phyloP scores from a whole-genome alignment of 169 alveolate genomes.

The Plasmodium fragile region DNA sequence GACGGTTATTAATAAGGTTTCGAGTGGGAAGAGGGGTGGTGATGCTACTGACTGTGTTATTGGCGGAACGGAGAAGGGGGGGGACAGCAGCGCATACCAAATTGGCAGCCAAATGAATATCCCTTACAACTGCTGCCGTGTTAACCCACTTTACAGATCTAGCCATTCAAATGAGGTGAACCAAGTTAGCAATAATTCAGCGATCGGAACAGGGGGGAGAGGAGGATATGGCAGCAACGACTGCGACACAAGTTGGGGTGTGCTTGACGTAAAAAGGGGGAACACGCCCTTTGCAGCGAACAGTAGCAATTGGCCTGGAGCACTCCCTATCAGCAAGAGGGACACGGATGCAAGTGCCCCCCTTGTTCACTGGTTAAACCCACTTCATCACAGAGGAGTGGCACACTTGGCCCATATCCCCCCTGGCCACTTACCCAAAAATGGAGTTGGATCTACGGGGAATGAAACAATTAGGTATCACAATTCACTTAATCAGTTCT shows the following conservation, averaged over 20 bases:
- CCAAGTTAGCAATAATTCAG: not conserved
- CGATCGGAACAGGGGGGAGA: not conserved
- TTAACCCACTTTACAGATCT: not conserved
- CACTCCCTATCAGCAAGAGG: not conserved
- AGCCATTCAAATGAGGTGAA: not conserved
- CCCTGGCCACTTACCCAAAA: not conserved
- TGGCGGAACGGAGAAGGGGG: not conserved
- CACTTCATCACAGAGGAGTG: not conserved
- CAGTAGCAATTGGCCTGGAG: not conserved
- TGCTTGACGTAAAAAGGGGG: not conserved
- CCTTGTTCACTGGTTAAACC: not conserved
- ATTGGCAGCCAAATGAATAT: not conserved
- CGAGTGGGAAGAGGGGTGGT: not conserved
- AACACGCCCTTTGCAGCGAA: not conserved
- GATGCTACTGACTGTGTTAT: not conserved
- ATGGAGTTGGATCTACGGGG: not conserved
- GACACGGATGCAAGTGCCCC: not conserved
- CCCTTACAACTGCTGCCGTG: not conserved
- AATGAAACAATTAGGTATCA: slow-evolving; percentile 24
- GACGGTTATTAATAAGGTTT: too few relatives aligned
- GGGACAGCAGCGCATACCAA: not conserved
- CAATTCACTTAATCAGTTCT: slow-evolving; percentile 36
- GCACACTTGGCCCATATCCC: not conserved
- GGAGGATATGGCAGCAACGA: not conserved
- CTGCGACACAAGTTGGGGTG: not conserved